Base-by-base conservation (phyloP, 352 stramenopile genomes). In the Phytophthora pistaciae region DNA sequence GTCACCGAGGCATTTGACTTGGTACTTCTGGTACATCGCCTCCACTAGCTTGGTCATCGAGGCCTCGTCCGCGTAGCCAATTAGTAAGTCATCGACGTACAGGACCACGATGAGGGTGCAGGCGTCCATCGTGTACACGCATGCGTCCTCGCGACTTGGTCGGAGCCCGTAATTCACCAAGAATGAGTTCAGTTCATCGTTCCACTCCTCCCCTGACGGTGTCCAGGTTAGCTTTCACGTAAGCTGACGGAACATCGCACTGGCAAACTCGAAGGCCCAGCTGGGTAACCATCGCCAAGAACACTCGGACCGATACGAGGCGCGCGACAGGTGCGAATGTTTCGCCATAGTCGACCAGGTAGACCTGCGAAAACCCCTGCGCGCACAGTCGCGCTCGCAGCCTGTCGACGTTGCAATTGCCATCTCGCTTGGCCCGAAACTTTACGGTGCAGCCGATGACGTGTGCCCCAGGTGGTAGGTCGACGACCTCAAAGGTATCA, bases 171-270 rank as follows among this genome's bases (percentile, higher is more conserved):
- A 36, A n/a, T 50, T n/a, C 5, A 7, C 10, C 4, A 59, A 31
- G 36, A 49, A 64, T 0, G 5, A 11, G n/a, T 64, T 33, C 1
- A 64, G 21, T 25, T 70, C 64, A 1, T 7, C 20, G 27, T 64
- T 40, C 46, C 44, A 70, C 10, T 70, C 55, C 14, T 33, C 5
- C 0, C 64, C 64, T n/a, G n/a, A n/a, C n/a, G n/a, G n/a, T n/a
- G n/a, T 0, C 0, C 1, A 64, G 31, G 2, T 7, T 18, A 0
- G 55, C 27, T 7, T 70, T 70, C 2, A 64, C 25, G 25, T 29
- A 29, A 2, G 25, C 25, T 4, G 1, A 4, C 25, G 25, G 25
- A 2, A 29, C 25, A 36, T 63, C 55, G 18, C 63, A 40, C 50
- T 64, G 46, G 1, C 55, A 5, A 1, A 60, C 13, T 14, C 4